Conservation (phyloP, 345 rosid species). For the Citrus hindsii region DNA sequence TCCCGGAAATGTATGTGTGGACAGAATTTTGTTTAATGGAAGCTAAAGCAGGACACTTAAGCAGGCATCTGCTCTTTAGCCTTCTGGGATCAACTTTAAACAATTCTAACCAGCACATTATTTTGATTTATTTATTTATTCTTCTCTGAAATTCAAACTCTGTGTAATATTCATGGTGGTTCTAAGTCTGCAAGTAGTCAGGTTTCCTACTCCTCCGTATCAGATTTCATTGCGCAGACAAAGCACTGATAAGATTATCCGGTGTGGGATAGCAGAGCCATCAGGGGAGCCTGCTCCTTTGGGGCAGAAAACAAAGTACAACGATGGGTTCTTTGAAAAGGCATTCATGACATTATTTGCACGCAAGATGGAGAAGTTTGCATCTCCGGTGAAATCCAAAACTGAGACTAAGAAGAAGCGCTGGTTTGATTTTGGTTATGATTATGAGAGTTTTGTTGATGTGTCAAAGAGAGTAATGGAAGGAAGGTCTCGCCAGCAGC, state of each 20-base stretch:
- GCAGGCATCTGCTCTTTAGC: constrained; percentile 5
- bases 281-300: constrained; percentile 81
- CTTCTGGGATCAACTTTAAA: background rate
- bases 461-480: constrained; percentile 86
- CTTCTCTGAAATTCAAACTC: background rate
- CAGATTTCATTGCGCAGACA: constrained; percentile 11
- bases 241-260: constrained; percentile 12
- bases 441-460: constrained; percentile 81
- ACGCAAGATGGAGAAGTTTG: constrained; percentile 85
- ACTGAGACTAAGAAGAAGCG: constrained; percentile 32
- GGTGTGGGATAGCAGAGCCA: constrained; percentile 79
- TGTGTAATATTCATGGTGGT: constrained; percentile 52
- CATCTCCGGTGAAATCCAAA: constrained; percentile 26
- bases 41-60: background rate
- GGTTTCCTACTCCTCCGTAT: constrained; percentile 13
- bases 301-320: constrained; percentile 81
- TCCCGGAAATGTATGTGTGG: constrained; percentile 7
- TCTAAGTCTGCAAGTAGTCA: constrained; percentile 46
- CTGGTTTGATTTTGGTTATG: constrained; percentile 49
- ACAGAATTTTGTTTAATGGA: constrained; percentile 5
- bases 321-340: constrained; percentile 73
- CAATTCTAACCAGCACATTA: background rate
- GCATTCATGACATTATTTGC: constrained; percentile 85
- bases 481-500: constrained; percentile 66
- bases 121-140: background rate